Evolutionary conservation across 352 stramenopile species (phyloP).

Genomic region (Globisporangium polare): DNA sequence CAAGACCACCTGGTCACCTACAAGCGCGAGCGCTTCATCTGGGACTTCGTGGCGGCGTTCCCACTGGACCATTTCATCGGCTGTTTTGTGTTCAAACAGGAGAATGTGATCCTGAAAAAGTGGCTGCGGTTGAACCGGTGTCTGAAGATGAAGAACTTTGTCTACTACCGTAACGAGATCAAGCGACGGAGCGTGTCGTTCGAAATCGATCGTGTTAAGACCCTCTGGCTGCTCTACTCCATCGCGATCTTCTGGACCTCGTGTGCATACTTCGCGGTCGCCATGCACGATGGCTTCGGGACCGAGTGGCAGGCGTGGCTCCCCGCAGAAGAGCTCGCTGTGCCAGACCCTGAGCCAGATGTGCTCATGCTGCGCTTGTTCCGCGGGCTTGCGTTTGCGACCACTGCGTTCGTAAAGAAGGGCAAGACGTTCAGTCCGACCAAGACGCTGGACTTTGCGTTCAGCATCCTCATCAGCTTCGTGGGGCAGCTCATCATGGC

Average conservation of each 20-base stretch:
- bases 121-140: slow-evolving; percentile 56
- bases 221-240: slow-evolving; percentile 50
- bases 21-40: slow-evolving; percentile 43
- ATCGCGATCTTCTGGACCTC: slow-evolving; percentile 64
- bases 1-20: slow-evolving; percentile 52
- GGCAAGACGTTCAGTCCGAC: slow-evolving; percentile 43
- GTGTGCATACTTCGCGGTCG: slow-evolving; percentile 58
- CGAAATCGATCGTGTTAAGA: slow-evolving; percentile 50
- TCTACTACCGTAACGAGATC: slow-evolving; percentile 62
- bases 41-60: slow-evolving; percentile 40
- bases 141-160: slow-evolving; percentile 47
- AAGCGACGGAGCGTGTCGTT: slow-evolving; percentile 55
- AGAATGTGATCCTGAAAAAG: slow-evolving; percentile 7
- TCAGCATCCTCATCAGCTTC: slow-evolving; percentile 51
- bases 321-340: slow-evolving; percentile 25
- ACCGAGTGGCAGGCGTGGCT: slow-evolving; percentile 53
- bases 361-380: slow-evolving; percentile 40
- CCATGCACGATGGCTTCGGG: slow-evolving; percentile 51
- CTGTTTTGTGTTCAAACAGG: slow-evolving; percentile 15
- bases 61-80: slow-evolving; percentile 42
- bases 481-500: slow-evolving; percentile 60
- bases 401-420: slow-evolving; percentile 61
- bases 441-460: slow-evolving; percentile 38
- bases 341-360: slow-evolving; percentile 19
- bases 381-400: slow-evolving; percentile 44